Conservation (phyloP, 768 basidiomycete species). For the Russula virescens region DNA sequence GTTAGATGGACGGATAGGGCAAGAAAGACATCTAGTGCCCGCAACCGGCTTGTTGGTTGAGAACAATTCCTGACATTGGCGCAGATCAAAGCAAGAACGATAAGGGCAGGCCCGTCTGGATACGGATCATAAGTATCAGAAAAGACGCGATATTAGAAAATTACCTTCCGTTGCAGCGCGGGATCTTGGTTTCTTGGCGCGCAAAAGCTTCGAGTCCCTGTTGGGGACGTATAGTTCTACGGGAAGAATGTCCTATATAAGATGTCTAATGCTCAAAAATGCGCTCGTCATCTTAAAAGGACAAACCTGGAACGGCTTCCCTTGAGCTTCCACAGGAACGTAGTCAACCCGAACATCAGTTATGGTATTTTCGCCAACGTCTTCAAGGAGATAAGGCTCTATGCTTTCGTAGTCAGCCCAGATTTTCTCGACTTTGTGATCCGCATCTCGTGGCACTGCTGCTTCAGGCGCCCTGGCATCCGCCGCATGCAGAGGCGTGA, state of each 20-base stretch:
- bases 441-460: conserved; percentile 72
- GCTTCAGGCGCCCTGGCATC: conserved; percentile 27
- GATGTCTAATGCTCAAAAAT: not conserved
- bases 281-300: not conserved
- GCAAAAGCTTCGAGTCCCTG: conserved; percentile 47
- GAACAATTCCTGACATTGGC: conserved; percentile 86
- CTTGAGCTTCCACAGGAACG: conserved; percentile 37
- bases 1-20: conserved; percentile 76
- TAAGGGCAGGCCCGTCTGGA: conserved; percentile 80
- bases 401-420: conserved; percentile 85
- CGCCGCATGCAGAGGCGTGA: conserved; percentile 14
- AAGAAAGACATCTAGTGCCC: conserved; percentile 80
- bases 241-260: conserved; percentile 64
- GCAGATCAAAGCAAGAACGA: conserved; percentile 81
- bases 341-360: conserved; percentile 56
- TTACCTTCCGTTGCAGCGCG: conserved; percentile 60
- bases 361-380: conserved; percentile 40
- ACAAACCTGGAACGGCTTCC: conserved; percentile 56
- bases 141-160: not conserved
- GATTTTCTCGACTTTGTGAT: conserved; percentile 73
- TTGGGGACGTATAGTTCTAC: conserved; percentile 68
- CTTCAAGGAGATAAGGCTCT: conserved; percentile 59
- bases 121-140: not conserved
- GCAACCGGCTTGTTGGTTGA: conserved; percentile 80
- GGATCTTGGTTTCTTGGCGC: conserved; percentile 31